A percentile compares a stretch with the other conserved stretches of the same genome.
phyloP scores from a whole-genome alignment of 2,329 filamentous ascomycete genomes.

The Dothiorella sarmentorum region DNA sequence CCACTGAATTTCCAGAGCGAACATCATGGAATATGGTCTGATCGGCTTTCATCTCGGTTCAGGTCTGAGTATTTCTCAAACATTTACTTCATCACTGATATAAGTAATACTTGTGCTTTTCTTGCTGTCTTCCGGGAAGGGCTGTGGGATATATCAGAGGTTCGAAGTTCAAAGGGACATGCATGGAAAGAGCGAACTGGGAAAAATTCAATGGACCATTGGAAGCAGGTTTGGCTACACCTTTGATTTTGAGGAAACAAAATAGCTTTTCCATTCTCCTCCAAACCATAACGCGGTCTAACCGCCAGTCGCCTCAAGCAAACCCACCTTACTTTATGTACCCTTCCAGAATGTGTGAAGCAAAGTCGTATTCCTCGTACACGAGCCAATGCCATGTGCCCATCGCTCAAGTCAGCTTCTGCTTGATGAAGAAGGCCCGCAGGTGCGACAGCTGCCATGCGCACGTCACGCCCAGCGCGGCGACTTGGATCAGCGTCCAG shows the following conservation, averaged over 20 bases:
- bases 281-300: not conserved
- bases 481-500: conserved; percentile 89
- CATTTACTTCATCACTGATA: no score
- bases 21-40: no score
- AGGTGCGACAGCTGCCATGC: conserved; percentile 97
- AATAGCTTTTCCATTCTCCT: not conserved
- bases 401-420: conserved; percentile 80
- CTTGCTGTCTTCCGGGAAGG: no score
- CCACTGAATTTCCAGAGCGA: no score
- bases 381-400: not conserved
- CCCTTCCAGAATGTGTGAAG: not conserved
- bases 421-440: conserved; percentile 98
- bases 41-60: no score
- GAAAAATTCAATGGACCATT: no score
- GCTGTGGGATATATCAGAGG: no score
- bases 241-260: not conserved
- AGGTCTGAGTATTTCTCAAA: no score
- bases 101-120: no score
- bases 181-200: no score
- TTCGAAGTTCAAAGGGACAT: no score
- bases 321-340: not conserved
- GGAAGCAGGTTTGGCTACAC: no score
- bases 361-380: conserved; percentile 6
- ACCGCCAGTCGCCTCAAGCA: not conserved
- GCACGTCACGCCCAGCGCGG: conserved; percentile 80